Conservation (phyloP, 441 rosid species). For the Bruguiera hainesii region DNA sequence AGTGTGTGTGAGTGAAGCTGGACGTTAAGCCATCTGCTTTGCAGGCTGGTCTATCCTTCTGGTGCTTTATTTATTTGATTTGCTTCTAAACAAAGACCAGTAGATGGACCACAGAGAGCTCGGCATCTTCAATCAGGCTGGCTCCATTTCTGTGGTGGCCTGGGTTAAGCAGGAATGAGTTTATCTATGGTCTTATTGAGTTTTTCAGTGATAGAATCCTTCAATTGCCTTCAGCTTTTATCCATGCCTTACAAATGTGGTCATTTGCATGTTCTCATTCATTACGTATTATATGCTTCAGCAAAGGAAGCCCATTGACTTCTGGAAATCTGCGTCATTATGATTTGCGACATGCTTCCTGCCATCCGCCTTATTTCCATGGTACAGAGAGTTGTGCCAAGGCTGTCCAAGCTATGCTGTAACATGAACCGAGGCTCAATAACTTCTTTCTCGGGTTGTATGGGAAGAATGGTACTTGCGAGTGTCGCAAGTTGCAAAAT, state of each 20-base stretch:
- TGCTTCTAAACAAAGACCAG: background rate
- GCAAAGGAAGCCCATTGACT: conserved; percentile 60
- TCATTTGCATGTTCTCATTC: conserved; percentile 6
- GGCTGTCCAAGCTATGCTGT: background rate
- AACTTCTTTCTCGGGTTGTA: background rate
- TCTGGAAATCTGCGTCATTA: conserved; percentile 47
- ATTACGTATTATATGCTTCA: conserved; percentile 19
- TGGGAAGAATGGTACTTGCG: background rate
- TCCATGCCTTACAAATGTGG: background rate
- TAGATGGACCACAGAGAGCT: background rate
- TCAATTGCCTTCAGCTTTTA: background rate
- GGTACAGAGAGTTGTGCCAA: background rate
- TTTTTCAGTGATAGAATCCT: too few relatives aligned
- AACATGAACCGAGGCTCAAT: background rate
- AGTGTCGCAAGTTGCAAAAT: background rate
- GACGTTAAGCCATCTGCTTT: background rate
- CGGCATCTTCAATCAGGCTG: background rate
- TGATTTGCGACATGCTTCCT: conserved; percentile 12
- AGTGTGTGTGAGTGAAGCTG: too few relatives aligned
- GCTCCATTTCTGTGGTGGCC: background rate
- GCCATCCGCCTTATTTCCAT: background rate
- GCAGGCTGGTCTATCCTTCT: conserved; percentile 1
- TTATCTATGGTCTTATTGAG: too few relatives aligned
- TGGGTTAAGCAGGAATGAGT: too few relatives aligned
- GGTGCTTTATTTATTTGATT: background rate